phyloP scores from a whole-genome alignment of 2,329 filamentous ascomycete genomes.

The Hirsutella thompsonii region DNA sequence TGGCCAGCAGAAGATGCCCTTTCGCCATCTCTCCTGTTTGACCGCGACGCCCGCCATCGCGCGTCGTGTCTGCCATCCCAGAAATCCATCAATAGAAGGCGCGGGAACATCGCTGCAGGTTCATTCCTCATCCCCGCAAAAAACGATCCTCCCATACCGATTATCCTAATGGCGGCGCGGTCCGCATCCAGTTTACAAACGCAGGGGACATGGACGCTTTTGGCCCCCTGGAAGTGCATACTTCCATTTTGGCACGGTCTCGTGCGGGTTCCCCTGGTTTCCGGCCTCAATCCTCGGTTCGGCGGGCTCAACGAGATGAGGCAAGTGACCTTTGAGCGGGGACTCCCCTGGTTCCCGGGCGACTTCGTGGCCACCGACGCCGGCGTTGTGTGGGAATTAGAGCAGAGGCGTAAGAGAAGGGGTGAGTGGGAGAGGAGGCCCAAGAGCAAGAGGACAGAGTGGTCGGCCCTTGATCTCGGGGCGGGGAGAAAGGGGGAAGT shows the following conservation, averaged over 20 bases:
- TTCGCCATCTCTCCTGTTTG: constrained; percentile 47
- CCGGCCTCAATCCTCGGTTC: constrained; percentile 69
- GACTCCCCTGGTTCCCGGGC: constrained; percentile 70
- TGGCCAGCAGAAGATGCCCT: constrained; percentile 53
- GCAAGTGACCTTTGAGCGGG: constrained; percentile 72
- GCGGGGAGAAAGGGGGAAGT: constrained; percentile 67
- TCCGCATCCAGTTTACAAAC: constrained; percentile 30
- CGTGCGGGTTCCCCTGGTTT: constrained; percentile 68
- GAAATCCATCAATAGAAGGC: constrained; percentile 69
- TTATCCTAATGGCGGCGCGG: constrained; percentile 54
- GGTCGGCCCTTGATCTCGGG: constrained; percentile 61
- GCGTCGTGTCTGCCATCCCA: constrained; percentile 61
- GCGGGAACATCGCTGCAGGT: constrained; percentile 49
- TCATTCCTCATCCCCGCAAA: constrained; percentile 40
- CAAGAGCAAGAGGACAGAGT: constrained; percentile 69
- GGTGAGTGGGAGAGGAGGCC: constrained; percentile 67
- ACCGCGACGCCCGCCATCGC: constrained; percentile 49
- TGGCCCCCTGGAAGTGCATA: constrained; percentile 87
- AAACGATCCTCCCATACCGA: constrained; percentile 64
- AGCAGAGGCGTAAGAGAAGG: constrained; percentile 57
- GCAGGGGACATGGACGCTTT: constrained; percentile 66
- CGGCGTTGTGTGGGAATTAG: constrained; percentile 65
- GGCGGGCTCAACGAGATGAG: constrained; percentile 69
- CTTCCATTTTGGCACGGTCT: constrained; percentile 74
- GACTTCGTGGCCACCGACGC: constrained; percentile 72